Base-by-base conservation (phyloP, 257 asterid species). In the Solanum clarkiae region DNA sequence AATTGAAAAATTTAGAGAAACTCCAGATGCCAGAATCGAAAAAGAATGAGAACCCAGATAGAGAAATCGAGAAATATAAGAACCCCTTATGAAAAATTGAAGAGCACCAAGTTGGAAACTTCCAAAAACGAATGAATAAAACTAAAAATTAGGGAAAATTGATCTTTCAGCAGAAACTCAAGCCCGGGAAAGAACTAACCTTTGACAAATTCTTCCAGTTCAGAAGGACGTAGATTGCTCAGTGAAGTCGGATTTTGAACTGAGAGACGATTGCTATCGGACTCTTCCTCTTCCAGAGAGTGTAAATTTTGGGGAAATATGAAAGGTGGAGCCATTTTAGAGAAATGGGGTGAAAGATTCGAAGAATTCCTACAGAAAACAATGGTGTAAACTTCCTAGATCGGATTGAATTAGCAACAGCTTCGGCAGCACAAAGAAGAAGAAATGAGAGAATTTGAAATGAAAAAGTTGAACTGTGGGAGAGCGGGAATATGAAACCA, bases 121-220 rank as follows among this genome's bases (percentile, higher is more conserved):
- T 29, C 6, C 5, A 13, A 65, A 65, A 62, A 22, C 2, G 53
- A 60, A 1, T 4, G 54, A 29, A 12, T 42, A 26, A 57, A 26
- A 60, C 24, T 53, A 14, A 2, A 81, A 82, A 57, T 49, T 7
- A 26, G 22, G n/a, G 5, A 55, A 81, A 36, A n/a, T 16, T 66
- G 45, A 16, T 1, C 20, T 65, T 66, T 7, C 8, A 24, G 42
- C 40, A 10, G 42, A 63, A 47, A 74, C 53, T 5, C 44, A 53
- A 62, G 60, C 70, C 80, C 29, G 53, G 86, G 7, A 44, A 24
- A 77, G 68, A 84, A 86, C 90, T 63, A 47, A 95, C 98, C 98
- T 91, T 94, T 95, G 32, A 95, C 98, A 66, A 95, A 90, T 87
- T 96, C 99, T 88, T 96, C 99, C 83, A 94, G 94, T 87, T 94